Evolutionary conservation across 768 basidiomycete genomes (phyloP).

Genomic region (Infundibulicybe gibba): DNA sequence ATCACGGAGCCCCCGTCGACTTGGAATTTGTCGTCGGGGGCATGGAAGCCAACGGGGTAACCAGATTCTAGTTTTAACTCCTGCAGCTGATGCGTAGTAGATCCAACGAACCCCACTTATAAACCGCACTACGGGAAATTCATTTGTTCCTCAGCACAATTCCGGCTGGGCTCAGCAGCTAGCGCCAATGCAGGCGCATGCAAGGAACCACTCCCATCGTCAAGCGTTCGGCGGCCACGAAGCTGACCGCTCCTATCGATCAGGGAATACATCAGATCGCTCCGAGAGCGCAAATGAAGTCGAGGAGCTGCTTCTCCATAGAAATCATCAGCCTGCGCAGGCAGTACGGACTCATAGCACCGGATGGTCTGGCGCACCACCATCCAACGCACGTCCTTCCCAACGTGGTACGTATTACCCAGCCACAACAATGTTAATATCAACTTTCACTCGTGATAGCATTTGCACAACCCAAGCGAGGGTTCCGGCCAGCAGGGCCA

Average conservation of each 20-base stretch:
- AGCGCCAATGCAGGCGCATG: conserved; percentile 23
- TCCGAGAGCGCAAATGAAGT: conserved; percentile 72
- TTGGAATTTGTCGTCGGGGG: conserved; percentile 56
- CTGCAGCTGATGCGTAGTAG: conserved; percentile 24
- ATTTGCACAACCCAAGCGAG: conserved; percentile 32
- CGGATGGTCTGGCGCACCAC: conserved; percentile 32
- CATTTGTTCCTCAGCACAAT: conserved; percentile 19
- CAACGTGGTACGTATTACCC: conserved; percentile 18
- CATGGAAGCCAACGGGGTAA: conserved; percentile 65
- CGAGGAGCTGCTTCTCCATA: conserved; percentile 55
- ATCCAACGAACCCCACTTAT: conserved; percentile 68
- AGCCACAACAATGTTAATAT: not conserved
- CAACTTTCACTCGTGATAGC: conserved; percentile 21
- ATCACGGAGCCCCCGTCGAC: conserved; percentile 30
- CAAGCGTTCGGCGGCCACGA: conserved; percentile 41
- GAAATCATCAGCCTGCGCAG: conserved; percentile 13
- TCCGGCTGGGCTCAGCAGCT: conserved; percentile 28
- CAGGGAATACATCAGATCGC: conserved; percentile 47
- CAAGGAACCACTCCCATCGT: conserved; percentile 39
- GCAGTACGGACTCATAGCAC: conserved; percentile 17
- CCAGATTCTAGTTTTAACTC: conserved; percentile 1
- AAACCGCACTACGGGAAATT: conserved; percentile 37
- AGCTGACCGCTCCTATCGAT: conserved; percentile 38
- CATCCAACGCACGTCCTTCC: conserved; percentile 14
- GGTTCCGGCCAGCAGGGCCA: conserved; percentile 43